Evolutionary conservation across 2,329 filamentous ascomycete genomes (phyloP), one percentile per base, ranked within the genome.

Genomic region (Blastomyces gilchristii): DNA sequence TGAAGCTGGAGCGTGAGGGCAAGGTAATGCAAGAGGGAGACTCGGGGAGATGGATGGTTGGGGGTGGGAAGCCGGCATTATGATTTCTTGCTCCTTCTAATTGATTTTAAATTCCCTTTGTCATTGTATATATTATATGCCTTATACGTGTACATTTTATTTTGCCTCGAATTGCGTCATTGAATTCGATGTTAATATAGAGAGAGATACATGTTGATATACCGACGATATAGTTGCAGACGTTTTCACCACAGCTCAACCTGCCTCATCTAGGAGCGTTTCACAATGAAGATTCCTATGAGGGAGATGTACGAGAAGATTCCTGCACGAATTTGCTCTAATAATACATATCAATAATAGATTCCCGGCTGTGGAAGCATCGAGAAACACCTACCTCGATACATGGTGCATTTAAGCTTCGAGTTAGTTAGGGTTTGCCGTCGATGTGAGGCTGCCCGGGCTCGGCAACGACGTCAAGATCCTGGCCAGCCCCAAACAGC

Each of bases 1-100:
- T 80, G 63, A 97, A 97, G 79, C 77, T 99, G 67, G 78, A 85
- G 72, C 78, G 76, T 14, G 94, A 97, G 69, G 89, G 87, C 1
- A 88, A 81, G 71, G 88, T 88, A 3, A 70, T 72, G 45, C 69
- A 73, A 63, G 71, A 76, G 61, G 60, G 41, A 25, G 56, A 63
- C 37, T 60, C 62, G 12, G 65, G 62, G 6, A 54, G 43, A 37
- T 67, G 66, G 75, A 64, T 75, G 61, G 41, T 49, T 16, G 70
- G 64, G 39, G 65, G 62, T 39, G 69, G 68, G 62, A 72, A 65
- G 63, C 69, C 74, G 58, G 63, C 73, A 34, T 65, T 77, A 61
- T 77, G 67, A 71, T 62, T 49, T 58, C 5, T 14, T 58, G 18
- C 9, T 58, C 4, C n/a, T 41, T 58, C 28, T 14, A 43, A 25